These are phyloP conservation scores for Yamadazyma sp. DNA, from an alignment of 805 yeast species.

Conservation along the genomic window DNA sequence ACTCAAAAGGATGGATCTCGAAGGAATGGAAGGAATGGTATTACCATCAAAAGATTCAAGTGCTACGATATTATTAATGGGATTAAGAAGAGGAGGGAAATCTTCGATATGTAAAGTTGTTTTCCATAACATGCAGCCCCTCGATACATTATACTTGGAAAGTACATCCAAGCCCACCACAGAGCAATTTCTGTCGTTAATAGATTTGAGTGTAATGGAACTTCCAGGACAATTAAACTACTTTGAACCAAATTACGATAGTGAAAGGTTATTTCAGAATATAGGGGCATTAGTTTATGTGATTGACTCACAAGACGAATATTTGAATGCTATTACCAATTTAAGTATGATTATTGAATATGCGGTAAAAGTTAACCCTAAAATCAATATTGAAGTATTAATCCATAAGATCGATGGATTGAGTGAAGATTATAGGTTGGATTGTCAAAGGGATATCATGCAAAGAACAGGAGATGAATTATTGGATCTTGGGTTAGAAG, in stretches of 20 bases:
- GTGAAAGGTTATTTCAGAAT: constrained; percentile 69
- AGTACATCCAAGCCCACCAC: constrained; percentile 86
- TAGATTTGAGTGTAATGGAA: constrained; percentile 87
- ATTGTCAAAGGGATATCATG: constrained; percentile 95
- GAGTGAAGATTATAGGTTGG: constrained; percentile 88
- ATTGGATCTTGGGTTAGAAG: constrained; percentile 83
- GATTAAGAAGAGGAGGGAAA: constrained; percentile 86
- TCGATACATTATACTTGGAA: constrained; percentile 87
- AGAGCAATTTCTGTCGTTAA: constrained; percentile 78
- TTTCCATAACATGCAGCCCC: constrained; percentile 93
- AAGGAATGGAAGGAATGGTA: constrained; percentile 17
- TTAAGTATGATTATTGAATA: constrained; percentile 83
- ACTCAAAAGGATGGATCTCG: too few relatives aligned
- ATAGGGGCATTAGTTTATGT: constrained; percentile 93
- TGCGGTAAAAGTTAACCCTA: constrained; percentile 81
- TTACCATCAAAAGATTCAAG: constrained; percentile 48
- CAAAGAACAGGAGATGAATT: constrained; percentile 93
- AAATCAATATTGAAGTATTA: constrained; percentile 83
- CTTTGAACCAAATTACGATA: constrained; percentile 81
- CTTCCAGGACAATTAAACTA: constrained; percentile 91
- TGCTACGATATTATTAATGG: constrained; percentile 87
- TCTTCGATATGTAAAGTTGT: constrained; percentile 95
- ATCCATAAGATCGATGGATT: constrained; percentile 96
- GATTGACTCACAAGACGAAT: constrained; percentile 94
- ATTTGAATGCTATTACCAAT: constrained; percentile 85